A percentile compares a stretch with the other conserved stretches of the same genome.
Evolutionary conservation across 208 protist genomes (phyloP).

Genomic region (Leptomonas pyrrhocoris): DNA sequence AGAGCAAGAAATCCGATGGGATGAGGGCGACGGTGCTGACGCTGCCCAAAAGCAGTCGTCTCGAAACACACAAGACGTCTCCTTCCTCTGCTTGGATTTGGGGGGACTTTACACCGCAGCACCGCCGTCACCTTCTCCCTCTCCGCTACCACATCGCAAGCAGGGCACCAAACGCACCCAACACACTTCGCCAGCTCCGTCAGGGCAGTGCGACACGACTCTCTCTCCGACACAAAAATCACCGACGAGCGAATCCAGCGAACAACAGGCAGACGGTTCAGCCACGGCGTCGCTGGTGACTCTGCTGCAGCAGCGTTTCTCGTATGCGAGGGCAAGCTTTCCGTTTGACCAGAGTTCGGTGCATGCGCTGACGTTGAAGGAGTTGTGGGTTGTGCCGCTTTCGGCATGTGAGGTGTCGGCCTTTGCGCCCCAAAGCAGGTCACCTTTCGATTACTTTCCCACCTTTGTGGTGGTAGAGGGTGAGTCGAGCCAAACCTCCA

Average conservation of each 20-base stretch:
- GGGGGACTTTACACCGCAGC: constrained; percentile 18
- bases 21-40: too few relatives aligned
- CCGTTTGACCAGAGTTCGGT: background rate
- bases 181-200: background rate
- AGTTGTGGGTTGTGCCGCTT: constrained; percentile 35
- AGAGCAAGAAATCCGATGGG: too few relatives aligned
- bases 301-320: constrained; percentile 21
- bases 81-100: constrained; percentile 26
- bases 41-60: too few relatives aligned
- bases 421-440: too few relatives aligned
- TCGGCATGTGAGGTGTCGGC: background rate
- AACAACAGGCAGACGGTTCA: too few relatives aligned
- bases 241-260: too few relatives aligned
- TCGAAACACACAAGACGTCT: background rate
- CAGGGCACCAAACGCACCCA: background rate
- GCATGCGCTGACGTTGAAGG: background rate
- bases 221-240: too few relatives aligned
- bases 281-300: background rate
- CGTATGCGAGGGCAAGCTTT: background rate
- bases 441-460: background rate
- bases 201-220: too few relatives aligned
- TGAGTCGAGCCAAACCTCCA: background rate
- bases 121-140: background rate
- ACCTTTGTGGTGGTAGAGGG: background rate
- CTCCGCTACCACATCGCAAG: background rate